Evolutionary conservation across 306 rosid species (phyloP).

Genomic region (Trifolium repens): DNA sequence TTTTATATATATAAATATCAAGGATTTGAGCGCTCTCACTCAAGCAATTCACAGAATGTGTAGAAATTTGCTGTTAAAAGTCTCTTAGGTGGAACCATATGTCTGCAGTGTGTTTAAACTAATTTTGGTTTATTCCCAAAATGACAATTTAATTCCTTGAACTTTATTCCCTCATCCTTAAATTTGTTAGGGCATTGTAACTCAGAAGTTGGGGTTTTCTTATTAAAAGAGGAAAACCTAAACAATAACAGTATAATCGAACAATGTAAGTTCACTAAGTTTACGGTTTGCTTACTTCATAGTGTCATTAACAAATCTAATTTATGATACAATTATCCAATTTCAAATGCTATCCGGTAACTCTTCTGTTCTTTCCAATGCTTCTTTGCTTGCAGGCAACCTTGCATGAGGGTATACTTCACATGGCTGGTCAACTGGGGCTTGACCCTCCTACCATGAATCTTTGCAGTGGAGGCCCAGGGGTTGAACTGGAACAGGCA

Average conservation of each 20-base stretch:
- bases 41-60: too few species aligned
- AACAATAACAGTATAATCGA: background rate
- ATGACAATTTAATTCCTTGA: background rate
- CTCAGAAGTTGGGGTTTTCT: background rate
- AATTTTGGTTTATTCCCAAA: constrained; percentile 17
- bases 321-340: constrained; percentile 12
- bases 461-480: constrained; percentile 71
- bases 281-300: constrained; percentile 15
- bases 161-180: constrained; percentile 3
- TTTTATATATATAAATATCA: too few species aligned
- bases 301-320: background rate
- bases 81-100: background rate
- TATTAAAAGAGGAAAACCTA: background rate
- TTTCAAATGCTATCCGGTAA: constrained; percentile 23
- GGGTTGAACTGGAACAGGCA: constrained; percentile 77
- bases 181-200: constrained; percentile 1
- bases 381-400: constrained; percentile 71
- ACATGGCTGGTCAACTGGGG: constrained; percentile 99
- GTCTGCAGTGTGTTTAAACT: constrained; percentile 1
- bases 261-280: background rate
- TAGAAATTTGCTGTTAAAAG: background rate
- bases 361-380: constrained; percentile 20
- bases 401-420: constrained; percentile 80
- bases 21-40: too few species aligned
- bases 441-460: constrained; percentile 92